Evolutionary conservation across 768 basidiomycete species (phyloP), one percentile per base, ranked within the genome.

Genomic region (Tulasnella sp.): DNA sequence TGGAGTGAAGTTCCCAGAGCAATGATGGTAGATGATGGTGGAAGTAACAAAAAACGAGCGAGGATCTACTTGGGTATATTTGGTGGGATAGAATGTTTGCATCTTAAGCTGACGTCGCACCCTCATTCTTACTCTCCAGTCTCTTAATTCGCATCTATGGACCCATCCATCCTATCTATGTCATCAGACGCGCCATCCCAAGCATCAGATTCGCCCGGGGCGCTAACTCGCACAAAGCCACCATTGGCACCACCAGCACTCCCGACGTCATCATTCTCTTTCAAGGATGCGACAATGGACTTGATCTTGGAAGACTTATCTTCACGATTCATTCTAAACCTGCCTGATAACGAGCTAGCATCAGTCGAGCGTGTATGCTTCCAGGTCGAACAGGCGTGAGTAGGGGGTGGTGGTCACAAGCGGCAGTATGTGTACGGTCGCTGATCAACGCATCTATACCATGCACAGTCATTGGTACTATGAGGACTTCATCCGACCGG

Each of bases 381-480:
- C 73, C 94, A 98, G 73, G 90, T 98, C 62, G 96, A 99, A 72
- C 93, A 98, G 78, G 96, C 94, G 91, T 98, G 69, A 67, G 92
- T 77, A 19, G n/a, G 8, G 12, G 41, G 51, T 49, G 62, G 44
- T 31, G 59, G 60, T 54, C 38, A 45, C 61, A n/a, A n/a, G n/a
- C n/a, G n/a, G n/a, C n/a, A n/a, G 48, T 53, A 63, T 53, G 58
- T 27, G 38, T 60, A 50, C 61, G 15, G 34, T 38, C n/a, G 51
- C 46, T 53, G 43, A 38, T 31, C 58, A 60, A 62, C 49, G 64
- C 64, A 51, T 31, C 31, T 38, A 50, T 22, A 45, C 8, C n/a
- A n/a, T n/a, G n/a, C n/a, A n/a, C 68, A 96, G 93, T n/a, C 94
- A 97, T 70, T 99, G 94, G 94, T 99, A 90, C 71, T 99, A 99